A percentile compares a stretch with the other conserved stretches of the same genome.
These are phyloP conservation scores for Botrytis galanthina DNA, from an alignment of 2,329 filamentous ascomycete genomes.

Conservation along the genomic window DNA sequence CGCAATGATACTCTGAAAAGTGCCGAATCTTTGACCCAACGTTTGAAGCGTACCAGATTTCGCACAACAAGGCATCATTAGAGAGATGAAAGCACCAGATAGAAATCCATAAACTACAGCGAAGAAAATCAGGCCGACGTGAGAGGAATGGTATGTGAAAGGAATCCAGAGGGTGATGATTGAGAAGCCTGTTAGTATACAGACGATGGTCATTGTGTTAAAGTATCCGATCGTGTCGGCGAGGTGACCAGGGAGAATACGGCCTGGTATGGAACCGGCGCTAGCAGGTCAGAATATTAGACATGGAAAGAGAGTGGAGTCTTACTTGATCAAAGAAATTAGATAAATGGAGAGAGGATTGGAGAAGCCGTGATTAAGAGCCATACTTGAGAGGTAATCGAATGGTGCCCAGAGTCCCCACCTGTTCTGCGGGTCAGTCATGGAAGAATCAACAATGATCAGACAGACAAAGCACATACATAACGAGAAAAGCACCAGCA, in stretches of 20 bases:
- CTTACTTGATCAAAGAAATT: slow-evolving; percentile 15
- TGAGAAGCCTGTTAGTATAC: slow-evolving; percentile 44
- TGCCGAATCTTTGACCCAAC: slow-evolving; percentile 39
- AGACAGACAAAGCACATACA: neutral
- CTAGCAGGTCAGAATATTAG: slow-evolving; percentile 43
- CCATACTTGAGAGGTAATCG: slow-evolving; percentile 25
- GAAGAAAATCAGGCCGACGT: slow-evolving; percentile 50
- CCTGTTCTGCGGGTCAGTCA: slow-evolving; percentile 34
- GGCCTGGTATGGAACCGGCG: slow-evolving; percentile 44
- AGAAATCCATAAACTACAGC: slow-evolving; percentile 67
- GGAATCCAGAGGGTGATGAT: slow-evolving; percentile 53
- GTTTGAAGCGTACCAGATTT: slow-evolving; percentile 45
- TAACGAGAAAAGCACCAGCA: slow-evolving; percentile 10
- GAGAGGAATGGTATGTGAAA: slow-evolving; percentile 48
- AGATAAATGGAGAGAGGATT: slow-evolving; percentile 43
- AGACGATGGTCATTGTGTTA: slow-evolving; percentile 51
- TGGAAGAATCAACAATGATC: neutral
- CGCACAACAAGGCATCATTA: slow-evolving; percentile 61
- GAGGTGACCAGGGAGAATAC: slow-evolving; percentile 45
- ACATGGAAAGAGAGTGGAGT: slow-evolving; percentile 34
- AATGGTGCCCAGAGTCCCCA: slow-evolving; percentile 36
- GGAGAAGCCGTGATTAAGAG: slow-evolving; percentile 48
- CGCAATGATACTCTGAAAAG: slow-evolving; percentile 27
- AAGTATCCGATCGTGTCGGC: slow-evolving; percentile 52
- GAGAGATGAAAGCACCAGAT: slow-evolving; percentile 61